Base-by-base conservation (phyloP, 2,329 filamentous ascomycete genomes). In the Penicillium glabrum region DNA sequence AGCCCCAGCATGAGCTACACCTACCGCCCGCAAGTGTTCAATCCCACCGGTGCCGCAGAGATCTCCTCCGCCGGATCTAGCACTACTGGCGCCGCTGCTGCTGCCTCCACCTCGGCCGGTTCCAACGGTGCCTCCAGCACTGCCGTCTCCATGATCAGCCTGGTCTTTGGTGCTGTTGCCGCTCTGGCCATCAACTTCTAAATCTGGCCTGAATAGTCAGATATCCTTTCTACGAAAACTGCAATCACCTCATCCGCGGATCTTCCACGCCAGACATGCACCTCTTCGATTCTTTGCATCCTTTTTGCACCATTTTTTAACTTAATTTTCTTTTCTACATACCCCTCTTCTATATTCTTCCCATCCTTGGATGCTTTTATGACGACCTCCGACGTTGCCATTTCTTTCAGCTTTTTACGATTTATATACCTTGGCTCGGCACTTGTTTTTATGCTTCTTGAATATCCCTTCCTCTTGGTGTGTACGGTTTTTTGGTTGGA, bases 11-110 rank as follows among this genome's bases (percentile, higher is more conserved):
- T 64, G 46, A 65, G 65, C 66, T 71, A 70, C 54, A 68, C 63
- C 45, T 68, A 72, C 48, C 61, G 62, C 23, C 67, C 69, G 2
- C 69, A 72, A 43, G 63, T 69, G n/a, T 65, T 70, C 48, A 48
- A 56, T 10, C 64, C 67, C 54, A 67, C 64, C 16, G 63, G 58
- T 46, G 61, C 57, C 24, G 58, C 58, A 45, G 59, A 60, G 41
- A 63, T 66, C 43, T 51, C 55, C 19, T 29, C 46, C 10, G 27
- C 35, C 43, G 51, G 21, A 52, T 56, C 60, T 26, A 59, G 53
- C 14, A 52, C 43, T 14, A 35, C 45, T 24, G 57, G 48, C 35
- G 59, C 54, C 14, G 27, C 64, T 13, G 56, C 56, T 2, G 54
- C 57, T 5, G 53, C 64, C 13, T 62, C 66, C 10, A 35, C 63